Evolutionary conservation across 2,329 filamentous ascomycete species (phyloP), one percentile per base, ranked within the genome.

Genomic region (Nemania sp.): DNA sequence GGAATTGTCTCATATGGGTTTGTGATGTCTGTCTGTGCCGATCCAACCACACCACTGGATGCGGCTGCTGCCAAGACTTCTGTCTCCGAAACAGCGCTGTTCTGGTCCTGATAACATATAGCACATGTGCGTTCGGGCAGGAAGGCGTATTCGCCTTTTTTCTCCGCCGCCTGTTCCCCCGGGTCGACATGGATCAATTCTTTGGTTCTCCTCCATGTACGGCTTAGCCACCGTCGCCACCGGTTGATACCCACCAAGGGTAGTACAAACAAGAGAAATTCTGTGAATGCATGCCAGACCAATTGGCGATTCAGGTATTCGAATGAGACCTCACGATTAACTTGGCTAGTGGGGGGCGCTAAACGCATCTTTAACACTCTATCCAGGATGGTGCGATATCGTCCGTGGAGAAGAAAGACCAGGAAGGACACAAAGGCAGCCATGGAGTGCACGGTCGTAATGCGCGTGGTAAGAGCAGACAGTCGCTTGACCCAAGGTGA

Each of bases 211-310:
- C 89, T 85, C 90, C 91, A 96, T n/a, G 86, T 85, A 58, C 91
- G 83, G 17, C 83, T 80, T n/a, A 97, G 77, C 88, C 93, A 96
- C 61, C 92, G 82, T 53, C 91, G 84, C 94, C 94, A 99, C 61
- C 91, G 84, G 66, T 89, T 88, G 63, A 99, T 93, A 46, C 94
- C 94, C 36, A 99, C 89, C n/a, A 99, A 81, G 0, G 94, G 94
- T n/a, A 99, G 80, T 15, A 97, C 82, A 71, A 97, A 99, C 26
- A 99, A 82, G n/a, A 99, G 78, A 65, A 99, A 99, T 70, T 99
- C 94, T 22, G 94, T 99, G 66, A 99, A 96, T n/a, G 94, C 94
- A 73, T 99, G 94, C 94, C 94, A 99, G 31, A 99, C 94, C 9
- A 99, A 84, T 74, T 99, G 94, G 42, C 94, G 86, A 71, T 99